Conservation (phyloP, 805 yeast species). For the Hemisphaericaspora nanyangensis region DNA sequence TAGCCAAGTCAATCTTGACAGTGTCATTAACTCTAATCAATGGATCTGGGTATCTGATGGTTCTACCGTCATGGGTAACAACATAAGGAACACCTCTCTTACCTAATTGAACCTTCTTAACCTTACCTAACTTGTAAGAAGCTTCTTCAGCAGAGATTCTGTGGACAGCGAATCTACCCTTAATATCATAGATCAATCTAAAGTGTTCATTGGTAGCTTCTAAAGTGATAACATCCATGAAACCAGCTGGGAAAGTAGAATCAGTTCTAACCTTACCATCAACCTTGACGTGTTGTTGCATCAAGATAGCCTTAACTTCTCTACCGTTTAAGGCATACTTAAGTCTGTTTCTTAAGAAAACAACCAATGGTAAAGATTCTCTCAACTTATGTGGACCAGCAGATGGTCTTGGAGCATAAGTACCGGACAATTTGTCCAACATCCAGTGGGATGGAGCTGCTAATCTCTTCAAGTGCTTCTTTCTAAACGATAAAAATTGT, state of each 20-base stretch:
- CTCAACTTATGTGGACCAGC: conserved; percentile 99
- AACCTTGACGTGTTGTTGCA: conserved; percentile 98
- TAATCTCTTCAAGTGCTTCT: conserved; percentile 98
- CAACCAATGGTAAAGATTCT: conserved; percentile 95
- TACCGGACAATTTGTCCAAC: conserved; percentile 99
- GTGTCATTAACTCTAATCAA: conserved; percentile 95
- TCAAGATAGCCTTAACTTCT: conserved; percentile 96
- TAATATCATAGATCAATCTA: conserved; percentile 97
- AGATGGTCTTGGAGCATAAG: conserved; percentile 99
- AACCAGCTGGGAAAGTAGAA: conserved; percentile 98
- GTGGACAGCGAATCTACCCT: conserved; percentile 99
- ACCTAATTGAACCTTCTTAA: conserved; percentile 96
- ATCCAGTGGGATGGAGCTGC: conserved; percentile 99
- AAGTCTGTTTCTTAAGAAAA: conserved; percentile 96
- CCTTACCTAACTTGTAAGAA: conserved; percentile 96
- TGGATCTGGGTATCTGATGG: conserved; percentile 99
- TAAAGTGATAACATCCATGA: conserved; percentile 97
- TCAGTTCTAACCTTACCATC: conserved; percentile 99
- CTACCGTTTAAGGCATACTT: conserved; percentile 99
- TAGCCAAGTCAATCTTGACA: conserved; percentile 91
- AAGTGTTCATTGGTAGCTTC: conserved; percentile 99
- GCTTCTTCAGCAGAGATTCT: conserved; percentile 99
- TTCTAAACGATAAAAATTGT: conserved; percentile 49
- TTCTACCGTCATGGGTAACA: conserved; percentile 99
- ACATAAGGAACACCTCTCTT: conserved; percentile 98